phyloP scores from a whole-genome alignment of 495 filamentous ascomycete genomes.

The Aspergillus asperescens region DNA sequence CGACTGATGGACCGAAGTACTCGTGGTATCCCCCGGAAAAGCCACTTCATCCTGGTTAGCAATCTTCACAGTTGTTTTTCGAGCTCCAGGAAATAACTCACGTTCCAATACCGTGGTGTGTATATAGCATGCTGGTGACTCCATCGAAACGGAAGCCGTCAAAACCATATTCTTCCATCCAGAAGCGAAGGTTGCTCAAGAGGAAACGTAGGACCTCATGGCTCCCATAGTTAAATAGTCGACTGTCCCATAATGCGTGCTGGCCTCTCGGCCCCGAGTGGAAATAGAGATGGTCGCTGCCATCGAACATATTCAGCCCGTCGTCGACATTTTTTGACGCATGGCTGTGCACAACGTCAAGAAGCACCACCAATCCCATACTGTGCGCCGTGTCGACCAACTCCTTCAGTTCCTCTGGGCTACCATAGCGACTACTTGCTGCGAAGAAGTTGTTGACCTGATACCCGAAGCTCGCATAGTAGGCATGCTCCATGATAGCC shows the following conservation, averaged over 20 bases:
- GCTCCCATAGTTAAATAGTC: conserved; percentile 92
- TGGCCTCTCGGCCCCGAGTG: conserved; percentile 76
- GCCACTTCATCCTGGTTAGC: conserved; percentile 51
- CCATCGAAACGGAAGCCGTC: conserved; percentile 98
- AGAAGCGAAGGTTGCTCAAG: conserved; percentile 91
- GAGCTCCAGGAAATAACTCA: conserved; percentile 50
- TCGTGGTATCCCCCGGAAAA: conserved; percentile 99
- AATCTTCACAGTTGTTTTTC: not conserved
- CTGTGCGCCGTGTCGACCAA: conserved; percentile 92
- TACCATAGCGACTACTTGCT: conserved; percentile 90
- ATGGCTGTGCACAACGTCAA: conserved; percentile 97
- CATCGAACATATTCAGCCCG: conserved; percentile 91
- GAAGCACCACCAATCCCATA: conserved; percentile 82
- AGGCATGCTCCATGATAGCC: conserved; percentile 99
- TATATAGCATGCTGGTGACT: conserved; percentile 96
- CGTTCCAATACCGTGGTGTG: conserved; percentile 96
- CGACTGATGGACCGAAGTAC: conserved; percentile 90
- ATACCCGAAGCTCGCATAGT: conserved; percentile 98
- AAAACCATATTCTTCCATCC: conserved; percentile 98
- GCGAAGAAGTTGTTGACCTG: conserved; percentile 99
- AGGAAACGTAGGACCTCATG: conserved; percentile 95
- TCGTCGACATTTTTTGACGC: conserved; percentile 95
- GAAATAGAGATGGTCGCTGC: conserved; percentile 92
- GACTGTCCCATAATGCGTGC: conserved; percentile 92
- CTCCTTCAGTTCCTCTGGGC: conserved; percentile 93